These are phyloP conservation scores for Pluteus cervinus DNA, from an alignment of 768 basidiomycete species.

Conservation along the genomic window DNA sequence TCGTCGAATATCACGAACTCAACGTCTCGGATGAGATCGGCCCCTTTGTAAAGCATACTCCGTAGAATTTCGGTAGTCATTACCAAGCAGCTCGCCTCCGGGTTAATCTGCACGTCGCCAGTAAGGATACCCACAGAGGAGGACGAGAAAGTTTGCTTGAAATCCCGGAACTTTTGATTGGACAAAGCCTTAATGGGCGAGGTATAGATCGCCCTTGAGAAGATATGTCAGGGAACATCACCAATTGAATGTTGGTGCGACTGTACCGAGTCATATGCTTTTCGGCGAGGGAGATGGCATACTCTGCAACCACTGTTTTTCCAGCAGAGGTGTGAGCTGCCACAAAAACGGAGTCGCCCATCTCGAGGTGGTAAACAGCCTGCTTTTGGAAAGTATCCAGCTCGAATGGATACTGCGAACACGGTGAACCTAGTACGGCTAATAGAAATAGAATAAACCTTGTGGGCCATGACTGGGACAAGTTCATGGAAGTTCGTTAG, in stretches of 20 bases:
- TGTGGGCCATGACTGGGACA: slow-evolving; percentile 94
- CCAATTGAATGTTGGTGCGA: slow-evolving; percentile 6
- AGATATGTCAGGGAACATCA: slow-evolving; percentile 9
- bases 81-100: slow-evolving; percentile 93
- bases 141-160: slow-evolving; percentile 92
- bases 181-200: slow-evolving; percentile 98
- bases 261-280: slow-evolving; percentile 98
- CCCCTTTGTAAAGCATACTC: slow-evolving; percentile 98
- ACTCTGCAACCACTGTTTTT: slow-evolving; percentile 98
- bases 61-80: slow-evolving; percentile 98
- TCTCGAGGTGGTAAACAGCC: slow-evolving; percentile 94
- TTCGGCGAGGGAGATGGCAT: slow-evolving; percentile 93
- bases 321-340: slow-evolving; percentile 99
- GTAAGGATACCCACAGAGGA: slow-evolving; percentile 93
- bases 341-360: slow-evolving; percentile 98
- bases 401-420: slow-evolving; percentile 89
- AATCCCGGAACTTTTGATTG: slow-evolving; percentile 98
- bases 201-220: slow-evolving; percentile 87
- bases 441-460: slow-evolving; percentile 38
- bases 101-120: slow-evolving; percentile 98
- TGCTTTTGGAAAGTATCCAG: slow-evolving; percentile 98
- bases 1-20: slow-evolving; percentile 99
- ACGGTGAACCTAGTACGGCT: slow-evolving; percentile 1
- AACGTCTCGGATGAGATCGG: slow-evolving; percentile 96
- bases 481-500: slow-evolving; percentile 86